Evolutionary conservation across 2,329 filamentous ascomycete species (phyloP).

Genomic region (Coniosporium tulheliwenetii): DNA sequence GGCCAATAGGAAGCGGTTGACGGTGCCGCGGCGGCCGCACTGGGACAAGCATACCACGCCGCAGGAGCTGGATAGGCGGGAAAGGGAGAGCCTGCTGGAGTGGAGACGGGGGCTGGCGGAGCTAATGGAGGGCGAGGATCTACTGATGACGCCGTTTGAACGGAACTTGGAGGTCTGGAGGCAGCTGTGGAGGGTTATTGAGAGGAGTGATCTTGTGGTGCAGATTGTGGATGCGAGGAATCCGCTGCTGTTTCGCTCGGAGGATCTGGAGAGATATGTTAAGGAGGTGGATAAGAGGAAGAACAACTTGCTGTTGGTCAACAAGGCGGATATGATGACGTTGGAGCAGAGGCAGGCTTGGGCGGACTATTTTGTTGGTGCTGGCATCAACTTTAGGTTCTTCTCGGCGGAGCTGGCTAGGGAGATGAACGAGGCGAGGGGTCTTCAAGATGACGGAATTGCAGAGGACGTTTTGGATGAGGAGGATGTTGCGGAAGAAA

Average conservation of each 20-base stretch:
- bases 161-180: conserved; percentile 95
- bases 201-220: conserved; percentile 85
- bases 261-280: conserved; percentile 86
- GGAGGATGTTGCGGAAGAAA: conserved; percentile 21
- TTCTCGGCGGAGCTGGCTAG: conserved; percentile 91
- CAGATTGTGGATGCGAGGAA: conserved; percentile 98
- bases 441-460: conserved; percentile 29
- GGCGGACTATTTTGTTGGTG: conserved; percentile 71
- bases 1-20: conserved; percentile 62
- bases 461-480: conserved; percentile 22
- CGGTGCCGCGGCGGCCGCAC: conserved; percentile 73
- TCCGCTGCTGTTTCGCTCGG: conserved; percentile 82
- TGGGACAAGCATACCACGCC: conserved; percentile 82
- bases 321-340: conserved; percentile 99
- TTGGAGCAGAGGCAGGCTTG: conserved; percentile 63
- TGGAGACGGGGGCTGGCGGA: conserved; percentile 88
- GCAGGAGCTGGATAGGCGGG: conserved; percentile 60
- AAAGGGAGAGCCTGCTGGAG: conserved; percentile 66
- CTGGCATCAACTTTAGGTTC: conserved; percentile 81
- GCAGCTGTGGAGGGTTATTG: conserved; percentile 94
- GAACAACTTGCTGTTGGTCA: conserved; percentile 82
- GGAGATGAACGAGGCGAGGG: conserved; percentile 63
- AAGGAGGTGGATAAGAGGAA: conserved; percentile 82
- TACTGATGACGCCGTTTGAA: conserved; percentile 96
- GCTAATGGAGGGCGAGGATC: conserved; percentile 80